A percentile compares a stretch with the other conserved stretches of the same genome.
Conservation (phyloP, 1,139 yeast species). For the Kurtzmaniella quercitrusa region DNA sequence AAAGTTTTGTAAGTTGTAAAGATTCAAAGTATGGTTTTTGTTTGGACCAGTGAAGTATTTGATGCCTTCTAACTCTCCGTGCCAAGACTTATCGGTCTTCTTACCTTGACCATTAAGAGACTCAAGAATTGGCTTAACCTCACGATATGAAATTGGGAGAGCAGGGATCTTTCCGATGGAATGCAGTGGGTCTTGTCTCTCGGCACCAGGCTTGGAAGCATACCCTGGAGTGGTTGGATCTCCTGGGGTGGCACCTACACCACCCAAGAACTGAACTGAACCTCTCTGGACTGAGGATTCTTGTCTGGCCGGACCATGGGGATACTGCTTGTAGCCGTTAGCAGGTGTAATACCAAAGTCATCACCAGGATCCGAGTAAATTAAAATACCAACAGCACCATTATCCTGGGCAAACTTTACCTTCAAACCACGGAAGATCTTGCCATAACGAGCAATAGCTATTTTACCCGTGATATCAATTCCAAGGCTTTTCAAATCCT, state of each 20-base stretch:
- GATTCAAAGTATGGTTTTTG: slow-evolving; percentile 37
- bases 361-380: slow-evolving; percentile 45
- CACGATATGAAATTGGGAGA: slow-evolving; percentile 45
- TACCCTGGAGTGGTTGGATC: slow-evolving; percentile 90
- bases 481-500: slow-evolving; percentile 25
- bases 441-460: slow-evolving; percentile 40
- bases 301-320: slow-evolving; percentile 46
- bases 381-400: slow-evolving; percentile 42
- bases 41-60: slow-evolving; percentile 47
- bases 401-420: slow-evolving; percentile 48
- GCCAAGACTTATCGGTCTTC: slow-evolving; percentile 27
- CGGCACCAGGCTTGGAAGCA: slow-evolving; percentile 59
- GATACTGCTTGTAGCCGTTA: slow-evolving; percentile 43
- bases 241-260: slow-evolving; percentile 60
- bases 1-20: slow-evolving; percentile 38
- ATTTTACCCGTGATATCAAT: slow-evolving; percentile 41
- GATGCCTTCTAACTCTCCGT: slow-evolving; percentile 40
- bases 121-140: slow-evolving; percentile 41
- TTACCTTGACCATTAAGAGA: slow-evolving; percentile 41
- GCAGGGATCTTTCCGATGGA: slow-evolving; percentile 46
- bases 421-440: slow-evolving; percentile 41
- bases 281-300: slow-evolving; percentile 71
- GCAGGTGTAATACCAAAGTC: slow-evolving; percentile 40
- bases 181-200: slow-evolving; percentile 37
- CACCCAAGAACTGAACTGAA: slow-evolving; percentile 73